Evolutionary conservation across 2,329 filamentous ascomycete genomes (phyloP).

Genomic region (Exophiala aquamarina): DNA sequence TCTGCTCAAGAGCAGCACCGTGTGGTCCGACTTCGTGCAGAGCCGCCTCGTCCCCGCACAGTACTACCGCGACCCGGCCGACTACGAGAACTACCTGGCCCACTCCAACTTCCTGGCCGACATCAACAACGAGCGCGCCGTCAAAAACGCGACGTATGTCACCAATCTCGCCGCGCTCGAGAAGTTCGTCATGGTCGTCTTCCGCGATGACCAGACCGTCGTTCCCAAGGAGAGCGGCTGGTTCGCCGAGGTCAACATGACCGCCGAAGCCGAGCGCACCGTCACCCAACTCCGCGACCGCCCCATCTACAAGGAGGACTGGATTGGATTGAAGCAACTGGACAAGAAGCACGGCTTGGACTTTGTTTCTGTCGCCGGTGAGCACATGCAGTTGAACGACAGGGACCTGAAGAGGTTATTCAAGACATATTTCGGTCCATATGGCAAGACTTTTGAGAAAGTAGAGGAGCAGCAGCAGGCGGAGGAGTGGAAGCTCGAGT

Average conservation of each 20-base stretch:
- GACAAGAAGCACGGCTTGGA: conserved; percentile 76
- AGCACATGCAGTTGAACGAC: conserved; percentile 78
- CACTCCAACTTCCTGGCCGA: conserved; percentile 88
- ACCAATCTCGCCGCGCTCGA: conserved; percentile 67
- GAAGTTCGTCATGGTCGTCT: conserved; percentile 86
- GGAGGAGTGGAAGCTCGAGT: conserved; percentile 9
- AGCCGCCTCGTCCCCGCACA: conserved; percentile 82
- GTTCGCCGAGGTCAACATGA: conserved; percentile 83
- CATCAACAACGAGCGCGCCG: conserved; percentile 84
- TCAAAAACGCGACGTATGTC: conserved; percentile 74
- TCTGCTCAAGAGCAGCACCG: conserved; percentile 72
- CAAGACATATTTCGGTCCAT: conserved; percentile 46
- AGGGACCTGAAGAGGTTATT: conserved; percentile 67
- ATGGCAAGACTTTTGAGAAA: conserved; percentile 14
- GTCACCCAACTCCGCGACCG: conserved; percentile 68
- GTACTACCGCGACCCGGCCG: conserved; percentile 76
- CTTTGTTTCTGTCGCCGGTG: conserved; percentile 71
- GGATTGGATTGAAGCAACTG: conserved; percentile 79
- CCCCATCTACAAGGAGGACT: conserved; percentile 82
- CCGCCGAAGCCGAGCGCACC: conserved; percentile 51
- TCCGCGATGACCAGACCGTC: conserved; percentile 80
- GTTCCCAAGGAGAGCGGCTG: conserved; percentile 88
- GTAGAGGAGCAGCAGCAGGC: not conserved
- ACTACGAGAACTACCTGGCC: conserved; percentile 73
- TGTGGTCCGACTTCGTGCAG: conserved; percentile 77